These are phyloP conservation scores for Rachicladosporium sp. DNA, from an alignment of 2,329 filamentous ascomycete genomes.

Conservation along the genomic window DNA sequence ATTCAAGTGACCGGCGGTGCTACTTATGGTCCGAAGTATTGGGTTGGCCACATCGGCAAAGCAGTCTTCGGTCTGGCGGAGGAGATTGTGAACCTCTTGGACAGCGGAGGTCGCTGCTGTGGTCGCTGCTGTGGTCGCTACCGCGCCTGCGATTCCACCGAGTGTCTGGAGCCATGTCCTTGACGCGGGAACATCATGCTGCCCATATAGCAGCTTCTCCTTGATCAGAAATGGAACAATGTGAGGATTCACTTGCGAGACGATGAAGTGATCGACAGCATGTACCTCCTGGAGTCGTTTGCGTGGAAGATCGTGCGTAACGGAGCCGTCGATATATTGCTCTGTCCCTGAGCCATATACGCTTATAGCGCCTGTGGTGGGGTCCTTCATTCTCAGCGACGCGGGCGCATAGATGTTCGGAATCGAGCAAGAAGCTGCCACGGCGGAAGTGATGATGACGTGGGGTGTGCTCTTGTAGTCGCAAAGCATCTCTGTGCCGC, in stretches of 20 bases:
- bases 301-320: constrained; percentile 90
- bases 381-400: constrained; percentile 72
- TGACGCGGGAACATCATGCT: not conserved
- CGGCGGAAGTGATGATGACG: constrained; percentile 91
- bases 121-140: too few species aligned
- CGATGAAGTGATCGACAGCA: constrained; percentile 96
- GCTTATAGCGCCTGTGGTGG: constrained; percentile 55
- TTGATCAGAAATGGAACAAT: constrained; percentile 74
- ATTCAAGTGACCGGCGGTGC: constrained; percentile 30
- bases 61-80: too few species aligned
- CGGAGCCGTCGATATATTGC: constrained; percentile 85
- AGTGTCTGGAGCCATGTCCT: too few species aligned
- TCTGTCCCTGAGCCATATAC: constrained; percentile 54
- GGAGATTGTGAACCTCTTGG: too few species aligned
- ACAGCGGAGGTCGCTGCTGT: too few species aligned
- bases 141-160: too few species aligned
- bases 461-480: constrained; percentile 92
- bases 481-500: constrained; percentile 42
- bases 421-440: constrained; percentile 90
- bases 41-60: too few species aligned
- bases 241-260: constrained; percentile 92
- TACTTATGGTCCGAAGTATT: not conserved
- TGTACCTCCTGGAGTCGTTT: constrained; percentile 85
- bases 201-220: constrained; percentile 35
- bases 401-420: constrained; percentile 74